Conservation (phyloP, 768 basidiomycete genomes). For the Cystobasidium onofrii region DNA sequence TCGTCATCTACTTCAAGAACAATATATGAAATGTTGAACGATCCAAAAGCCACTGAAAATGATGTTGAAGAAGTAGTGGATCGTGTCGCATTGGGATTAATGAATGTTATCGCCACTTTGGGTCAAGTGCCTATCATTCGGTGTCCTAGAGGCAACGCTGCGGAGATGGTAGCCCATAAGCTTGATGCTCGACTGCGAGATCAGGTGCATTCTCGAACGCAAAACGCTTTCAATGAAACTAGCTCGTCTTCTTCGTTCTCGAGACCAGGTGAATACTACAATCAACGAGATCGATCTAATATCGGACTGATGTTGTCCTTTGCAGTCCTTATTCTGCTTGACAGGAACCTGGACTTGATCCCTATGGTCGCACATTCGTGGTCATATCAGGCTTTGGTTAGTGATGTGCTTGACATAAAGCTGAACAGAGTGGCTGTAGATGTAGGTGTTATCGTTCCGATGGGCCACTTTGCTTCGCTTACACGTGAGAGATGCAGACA, state of each 20-base stretch:
- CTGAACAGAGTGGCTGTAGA: constrained; percentile 83
- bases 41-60: constrained; percentile 77
- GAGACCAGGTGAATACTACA: constrained; percentile 12
- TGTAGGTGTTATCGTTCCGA: no score
- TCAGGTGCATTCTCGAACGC: constrained; percentile 51
- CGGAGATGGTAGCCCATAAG: constrained; percentile 98
- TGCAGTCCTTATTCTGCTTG: constrained; percentile 81
- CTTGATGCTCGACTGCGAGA: constrained; percentile 87
- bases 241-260: constrained; percentile 49
- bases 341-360: constrained; percentile 87
- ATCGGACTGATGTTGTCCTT: not conserved
- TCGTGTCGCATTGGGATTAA: constrained; percentile 76
- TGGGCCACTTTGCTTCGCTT: no score
- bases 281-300: not conserved
- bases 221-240: constrained; percentile 40
- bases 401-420: constrained; percentile 94
- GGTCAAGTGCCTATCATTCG: constrained; percentile 95
- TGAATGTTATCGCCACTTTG: constrained; percentile 79
- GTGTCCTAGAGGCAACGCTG: constrained; percentile 88
- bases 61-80: constrained; percentile 91
- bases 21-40: constrained; percentile 80
- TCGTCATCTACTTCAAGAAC: constrained; percentile 40
- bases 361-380: constrained; percentile 92
- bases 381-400: constrained; percentile 97
- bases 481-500: constrained; percentile 45